These are phyloP conservation scores for Aspergillus sp. DNA, from an alignment of 2,329 filamentous ascomycete species.

Conservation along the genomic window DNA sequence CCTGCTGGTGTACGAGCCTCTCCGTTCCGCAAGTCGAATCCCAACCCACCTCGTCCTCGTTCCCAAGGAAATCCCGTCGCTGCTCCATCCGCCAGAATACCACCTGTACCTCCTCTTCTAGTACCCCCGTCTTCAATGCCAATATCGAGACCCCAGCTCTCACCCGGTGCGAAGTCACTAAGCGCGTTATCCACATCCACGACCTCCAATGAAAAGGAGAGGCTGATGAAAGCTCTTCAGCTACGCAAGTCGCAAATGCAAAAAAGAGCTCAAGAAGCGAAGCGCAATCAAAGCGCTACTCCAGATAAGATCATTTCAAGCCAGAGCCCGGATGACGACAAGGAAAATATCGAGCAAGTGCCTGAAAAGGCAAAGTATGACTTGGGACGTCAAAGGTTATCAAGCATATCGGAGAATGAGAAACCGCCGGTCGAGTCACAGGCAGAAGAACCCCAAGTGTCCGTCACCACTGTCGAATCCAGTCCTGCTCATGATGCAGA, in stretches of 20 bases:
- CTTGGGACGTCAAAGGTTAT: constrained; percentile 15
- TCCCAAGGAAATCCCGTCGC: constrained; percentile 47
- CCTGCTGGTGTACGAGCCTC: constrained; percentile 78
- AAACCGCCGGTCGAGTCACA: constrained; percentile 22
- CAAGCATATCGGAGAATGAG: constrained; percentile 18
- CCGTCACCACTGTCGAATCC: constrained; percentile 6
- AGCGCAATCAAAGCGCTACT: constrained; percentile 29
- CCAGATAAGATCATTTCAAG: constrained; percentile 21
- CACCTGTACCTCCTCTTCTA: constrained; percentile 45
- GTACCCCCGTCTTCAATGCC: constrained; percentile 43
- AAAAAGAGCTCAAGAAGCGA: constrained; percentile 38
- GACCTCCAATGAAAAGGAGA: constrained; percentile 87
- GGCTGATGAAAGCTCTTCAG: constrained; percentile 93
- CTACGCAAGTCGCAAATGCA: constrained; percentile 79
- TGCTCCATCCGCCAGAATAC: constrained; percentile 35
- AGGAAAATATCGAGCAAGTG: constrained; percentile 36
- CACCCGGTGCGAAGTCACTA: constrained; percentile 47
- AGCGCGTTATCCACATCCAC: constrained; percentile 53
- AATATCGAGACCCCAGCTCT: constrained; percentile 40
- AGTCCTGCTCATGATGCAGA: constrained; percentile 8
- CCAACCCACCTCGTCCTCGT: constrained; percentile 44
- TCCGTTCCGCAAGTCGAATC: constrained; percentile 54
- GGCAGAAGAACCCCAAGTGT: constrained; percentile 16
- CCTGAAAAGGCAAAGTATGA: constrained; percentile 19
- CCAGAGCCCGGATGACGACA: constrained; percentile 24